Base-by-base conservation (phyloP, 2,329 filamentous ascomycete genomes). In the Ceratocystis variospora region DNA sequence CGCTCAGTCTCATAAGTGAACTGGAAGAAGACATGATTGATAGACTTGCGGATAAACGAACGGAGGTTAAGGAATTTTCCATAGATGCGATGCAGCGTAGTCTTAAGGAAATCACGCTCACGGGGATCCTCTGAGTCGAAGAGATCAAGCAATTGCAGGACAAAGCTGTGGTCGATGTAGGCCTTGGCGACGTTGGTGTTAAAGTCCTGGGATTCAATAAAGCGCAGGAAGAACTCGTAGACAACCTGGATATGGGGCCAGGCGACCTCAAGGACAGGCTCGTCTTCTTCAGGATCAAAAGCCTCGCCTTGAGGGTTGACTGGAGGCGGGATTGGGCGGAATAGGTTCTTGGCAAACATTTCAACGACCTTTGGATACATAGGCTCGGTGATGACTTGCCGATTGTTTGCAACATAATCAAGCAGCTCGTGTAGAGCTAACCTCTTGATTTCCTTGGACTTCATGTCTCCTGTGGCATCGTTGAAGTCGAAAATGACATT, bases 401-500 rank as follows among this genome's bases (percentile, higher is more conserved):
- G 85, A 75, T 99, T 99, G 77, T 97, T 97, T 72, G 94, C 93
- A 67, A 99, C 94, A 74, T 99, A 99, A 76, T 99, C 94, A 70
- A 99, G 83, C 69, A 99, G 81, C 76, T 99, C 94, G 75, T 99
- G 94, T 57, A 99, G 82, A 53, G 94, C 94, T 71, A 99, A 80
- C 73, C 94, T 85, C 81, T 99, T 99, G 81, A 99, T 97, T 78
- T 99, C 94, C 79, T 99, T 99, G 61, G 93, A 96, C 77, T 99
- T 99, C 92, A 99, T 97, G 75, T 99, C 94, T 71, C 88, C 92
- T 70, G 90, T 96, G 62, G 93, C 90, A 76, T 99, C 94, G 75
- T 97, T 99, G 79, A 99, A 99, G 78, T 99, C 94, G 74, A 99
- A 99, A 73, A 99, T 99, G 79, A 99, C 95, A 75, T 99, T 99